These are phyloP conservation scores for Ensete ventricosum DNA, from an alignment of 176 grass and related monocot species.

Conservation along the genomic window DNA sequence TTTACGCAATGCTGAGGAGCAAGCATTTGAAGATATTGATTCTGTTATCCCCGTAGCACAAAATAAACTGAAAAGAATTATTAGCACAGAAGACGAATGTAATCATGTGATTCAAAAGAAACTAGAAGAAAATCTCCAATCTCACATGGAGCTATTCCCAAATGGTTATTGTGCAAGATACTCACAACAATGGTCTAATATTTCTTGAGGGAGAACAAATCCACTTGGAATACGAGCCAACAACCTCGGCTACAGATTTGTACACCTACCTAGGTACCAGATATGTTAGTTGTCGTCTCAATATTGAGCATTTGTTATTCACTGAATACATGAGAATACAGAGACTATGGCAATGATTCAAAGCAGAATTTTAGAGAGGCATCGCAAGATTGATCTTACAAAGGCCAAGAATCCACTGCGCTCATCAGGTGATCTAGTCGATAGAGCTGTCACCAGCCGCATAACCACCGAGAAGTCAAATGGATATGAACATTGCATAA, in stretches of 20 bases:
- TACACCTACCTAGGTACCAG: slow-evolving; percentile 47
- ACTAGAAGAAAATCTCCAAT: background rate
- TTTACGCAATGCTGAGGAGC: slow-evolving; percentile 75
- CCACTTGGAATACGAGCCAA: slow-evolving; percentile 96
- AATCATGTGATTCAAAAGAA: background rate
- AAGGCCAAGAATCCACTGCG: slow-evolving; percentile 55
- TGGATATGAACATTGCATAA: slow-evolving; percentile 55
- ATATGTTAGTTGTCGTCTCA: background rate
- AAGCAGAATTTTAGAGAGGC: background rate
- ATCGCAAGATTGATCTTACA: slow-evolving; percentile 38
- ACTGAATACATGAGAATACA: background rate
- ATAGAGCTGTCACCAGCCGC: slow-evolving; percentile 72
- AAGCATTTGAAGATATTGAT: slow-evolving; percentile 65
- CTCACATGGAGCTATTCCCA: background rate
- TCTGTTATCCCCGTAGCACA: slow-evolving; percentile 85
- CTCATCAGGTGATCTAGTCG: slow-evolving; percentile 45
- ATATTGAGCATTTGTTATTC: background rate
- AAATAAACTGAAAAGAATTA: slow-evolving; percentile 56
- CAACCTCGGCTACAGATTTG: slow-evolving; percentile 80
- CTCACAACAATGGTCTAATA: slow-evolving; percentile 83
- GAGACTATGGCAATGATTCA: background rate
- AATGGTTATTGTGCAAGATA: slow-evolving; percentile 11
- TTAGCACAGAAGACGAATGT: slow-evolving; percentile 14
- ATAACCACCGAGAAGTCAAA: slow-evolving; percentile 74
- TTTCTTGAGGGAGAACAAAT: slow-evolving; percentile 52